phyloP scores from a whole-genome alignment of 768 basidiomycete species.

The Guyanaporus albipodus region DNA sequence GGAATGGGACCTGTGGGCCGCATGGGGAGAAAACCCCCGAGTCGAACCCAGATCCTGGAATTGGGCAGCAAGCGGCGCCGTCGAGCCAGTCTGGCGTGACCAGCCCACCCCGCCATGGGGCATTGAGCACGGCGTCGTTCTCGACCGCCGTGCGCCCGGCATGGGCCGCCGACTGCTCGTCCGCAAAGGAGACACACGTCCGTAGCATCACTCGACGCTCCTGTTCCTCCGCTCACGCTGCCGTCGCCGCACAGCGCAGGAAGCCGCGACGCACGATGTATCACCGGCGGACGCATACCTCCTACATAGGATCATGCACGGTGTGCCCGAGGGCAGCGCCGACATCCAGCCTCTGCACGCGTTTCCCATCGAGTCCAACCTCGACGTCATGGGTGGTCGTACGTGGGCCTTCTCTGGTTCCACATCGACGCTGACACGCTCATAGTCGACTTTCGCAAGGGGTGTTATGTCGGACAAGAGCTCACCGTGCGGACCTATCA shows the following conservation, averaged over 20 bases:
- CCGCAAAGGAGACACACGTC: conserved; percentile 69
- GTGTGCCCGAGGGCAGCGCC: conserved; percentile 80
- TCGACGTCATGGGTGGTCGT: conserved; percentile 95
- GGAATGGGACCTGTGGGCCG: conserved; percentile 77
- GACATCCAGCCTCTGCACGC: conserved; percentile 78
- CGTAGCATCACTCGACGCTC: conserved; percentile 32
- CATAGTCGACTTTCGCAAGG: conserved; percentile 93
- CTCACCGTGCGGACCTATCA: conserved; percentile 95
- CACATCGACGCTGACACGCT: conserved; percentile 1
- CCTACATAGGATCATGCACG: conserved; percentile 73
- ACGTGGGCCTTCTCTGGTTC: conserved; percentile 30
- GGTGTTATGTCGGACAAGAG: conserved; percentile 98
- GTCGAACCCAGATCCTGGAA: conserved; percentile 45
- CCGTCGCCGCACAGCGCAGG: conserved; percentile 41
- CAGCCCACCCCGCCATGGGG: conserved; percentile 53
- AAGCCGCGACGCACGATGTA: conserved; percentile 53
- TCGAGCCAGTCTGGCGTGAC: conserved; percentile 71
- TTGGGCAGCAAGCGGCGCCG: conserved; percentile 64
- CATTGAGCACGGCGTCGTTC: conserved; percentile 43
- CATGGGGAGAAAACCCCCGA: conserved; percentile 57
- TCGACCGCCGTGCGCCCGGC: conserved; percentile 66
- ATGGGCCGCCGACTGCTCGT: conserved; percentile 78
- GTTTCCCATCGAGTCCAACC: conserved; percentile 91
- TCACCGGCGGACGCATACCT: conserved; percentile 56
- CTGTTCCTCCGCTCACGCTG: background rate